Base-by-base conservation (phyloP, 192 early-diverging fungal species). In the Obelidium mucronatum region DNA sequence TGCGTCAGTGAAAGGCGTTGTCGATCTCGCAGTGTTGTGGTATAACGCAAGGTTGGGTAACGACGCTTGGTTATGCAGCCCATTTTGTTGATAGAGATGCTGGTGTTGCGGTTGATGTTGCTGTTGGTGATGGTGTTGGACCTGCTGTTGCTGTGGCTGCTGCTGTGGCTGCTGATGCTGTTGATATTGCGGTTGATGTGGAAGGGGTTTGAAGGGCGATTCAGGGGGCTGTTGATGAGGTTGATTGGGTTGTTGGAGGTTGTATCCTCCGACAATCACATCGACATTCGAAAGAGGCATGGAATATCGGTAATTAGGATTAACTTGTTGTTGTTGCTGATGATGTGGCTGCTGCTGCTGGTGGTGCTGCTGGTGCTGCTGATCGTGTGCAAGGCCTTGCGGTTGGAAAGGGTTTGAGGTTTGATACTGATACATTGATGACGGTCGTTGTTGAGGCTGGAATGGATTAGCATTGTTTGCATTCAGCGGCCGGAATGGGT, bases 81-180 rank as follows among this genome's bases (percentile, higher is more conserved):
- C n/a, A n/a, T n/a, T n/a, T n/a, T 13, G 58, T 60, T 13, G 58
- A 60, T 15, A 30, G 30, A 26, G 15, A 35, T 64, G 62, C 5
- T 34, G 53, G 69, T 71, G 69, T 35, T 54, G 31, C 39, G 28
- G 48, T 19, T n/a, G 69, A 68, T 24, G 37, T 37, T 71, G 69
- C n/a, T 54, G 31, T 59, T 6, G 48, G 11, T n/a, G 69, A 68
- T 24, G 37, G 6, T 31, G 33, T 39, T 67, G 66, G n/a, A 30
- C 31, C 34, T 24, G 19, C 8, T 1, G 28, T 67, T 71, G 69
- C 52, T 71, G 69, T 35, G 61, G 61, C 8, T 65, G 63, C 24
- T 37, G 11, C 33, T 56, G 19, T 1, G 33, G 66, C 26, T 67
- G 69, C 55, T 71, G 69, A n/a, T 71, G 69, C 31, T 34, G 54